phyloP scores from a whole-genome alignment of 202 grass and related monocot species.

The Eragrostis tef region DNA sequence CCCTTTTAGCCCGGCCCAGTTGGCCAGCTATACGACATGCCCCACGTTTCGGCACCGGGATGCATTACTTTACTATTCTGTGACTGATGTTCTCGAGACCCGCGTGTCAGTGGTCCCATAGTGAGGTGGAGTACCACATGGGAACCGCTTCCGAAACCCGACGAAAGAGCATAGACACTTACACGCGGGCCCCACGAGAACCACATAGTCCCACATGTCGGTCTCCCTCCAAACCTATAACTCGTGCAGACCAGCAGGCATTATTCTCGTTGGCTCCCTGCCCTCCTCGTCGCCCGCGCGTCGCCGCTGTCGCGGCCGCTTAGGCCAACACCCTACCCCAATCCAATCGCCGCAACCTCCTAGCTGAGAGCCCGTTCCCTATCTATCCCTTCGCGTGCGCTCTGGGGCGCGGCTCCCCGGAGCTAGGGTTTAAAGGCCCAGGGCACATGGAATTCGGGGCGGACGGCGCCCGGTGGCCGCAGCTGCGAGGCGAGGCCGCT shows the following conservation, averaged over 20 bases:
- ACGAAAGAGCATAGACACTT: slow-evolving; percentile 4
- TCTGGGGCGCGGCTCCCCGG: not conserved
- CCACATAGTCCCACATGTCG: slow-evolving; percentile 5
- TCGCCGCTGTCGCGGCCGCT: not conserved
- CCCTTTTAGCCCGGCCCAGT: too few relatives aligned
- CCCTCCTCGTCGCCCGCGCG: not conserved
- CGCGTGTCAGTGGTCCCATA: too few relatives aligned
- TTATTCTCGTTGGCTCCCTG: not conserved
- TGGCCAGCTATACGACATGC: too few relatives aligned
- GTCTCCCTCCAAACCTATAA: slow-evolving; percentile 21
- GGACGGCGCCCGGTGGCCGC: slow-evolving; percentile 42
- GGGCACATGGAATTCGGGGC: slow-evolving; percentile 53
- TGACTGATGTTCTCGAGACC: too few relatives aligned
- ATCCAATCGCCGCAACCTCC: not conserved
- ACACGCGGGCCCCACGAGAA: not conserved
- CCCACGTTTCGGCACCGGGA: too few relatives aligned
- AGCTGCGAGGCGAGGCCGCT: slow-evolving; percentile 31
- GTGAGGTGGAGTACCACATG: too few relatives aligned
- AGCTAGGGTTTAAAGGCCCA: slow-evolving; percentile 58
- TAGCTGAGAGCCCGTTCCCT: not conserved
- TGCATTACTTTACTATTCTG: too few relatives aligned
- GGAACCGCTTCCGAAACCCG: too few relatives aligned
- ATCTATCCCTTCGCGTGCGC: too few relatives aligned
- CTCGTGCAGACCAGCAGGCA: slow-evolving; percentile 18
- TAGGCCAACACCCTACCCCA: slow-evolving; percentile 28